Base-by-base conservation (phyloP, 495 filamentous ascomycete species). In the Oleoguttula mirabilis region DNA sequence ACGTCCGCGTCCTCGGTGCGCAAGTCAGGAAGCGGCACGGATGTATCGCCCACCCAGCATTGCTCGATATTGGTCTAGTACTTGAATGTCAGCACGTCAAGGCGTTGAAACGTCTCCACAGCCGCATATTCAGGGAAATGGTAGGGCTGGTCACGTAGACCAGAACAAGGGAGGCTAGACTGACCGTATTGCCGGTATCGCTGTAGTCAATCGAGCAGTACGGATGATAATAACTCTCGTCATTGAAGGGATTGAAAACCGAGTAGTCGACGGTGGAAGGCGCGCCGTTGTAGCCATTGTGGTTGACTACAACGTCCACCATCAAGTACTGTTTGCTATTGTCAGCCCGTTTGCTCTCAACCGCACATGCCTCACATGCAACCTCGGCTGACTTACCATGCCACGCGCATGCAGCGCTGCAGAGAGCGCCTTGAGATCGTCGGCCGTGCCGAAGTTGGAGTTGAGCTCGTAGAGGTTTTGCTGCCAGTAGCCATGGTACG, bases 31-130 rank as follows among this genome's bases (percentile, higher is more conserved):
- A 88, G 64, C 14, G 70, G 63, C 21, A 83, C 76, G 4, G 54
- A 68, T 23, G 68, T 64, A 55, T 79, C 72, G 30, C 77, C 75
- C 66, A 72, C 60, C 79, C 82, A 84, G 64, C 82, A 87, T 34
- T 53, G 28, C 36, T 58, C 50, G 16, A 59, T 53, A 15, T 47
- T 51, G 17, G 31, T 38, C 47, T 55, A 37, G 27, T 30, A 6
- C 3, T n/a, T n/a, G n/a, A n/a, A n/a, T n/a, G n/a, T n/a, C n/a
- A n/a, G n/a, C n/a, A n/a, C n/a, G n/a, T n/a, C n/a, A n/a, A n/a
- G n/a, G n/a, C n/a, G n/a, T n/a, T n/a, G n/a, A n/a, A n/a, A n/a
- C n/a, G n/a, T n/a, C n/a, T n/a, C n/a, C n/a, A n/a, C n/a, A n/a
- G n/a, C n/a, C n/a, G n/a, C n/a, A n/a, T n/a, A n/a, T n/a, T n/a